A percentile compares a stretch with the other conserved stretches of the same genome.
These are phyloP conservation scores for Pythium dissimile DNA, from an alignment of 352 stramenopile species.

Conservation along the genomic window DNA sequence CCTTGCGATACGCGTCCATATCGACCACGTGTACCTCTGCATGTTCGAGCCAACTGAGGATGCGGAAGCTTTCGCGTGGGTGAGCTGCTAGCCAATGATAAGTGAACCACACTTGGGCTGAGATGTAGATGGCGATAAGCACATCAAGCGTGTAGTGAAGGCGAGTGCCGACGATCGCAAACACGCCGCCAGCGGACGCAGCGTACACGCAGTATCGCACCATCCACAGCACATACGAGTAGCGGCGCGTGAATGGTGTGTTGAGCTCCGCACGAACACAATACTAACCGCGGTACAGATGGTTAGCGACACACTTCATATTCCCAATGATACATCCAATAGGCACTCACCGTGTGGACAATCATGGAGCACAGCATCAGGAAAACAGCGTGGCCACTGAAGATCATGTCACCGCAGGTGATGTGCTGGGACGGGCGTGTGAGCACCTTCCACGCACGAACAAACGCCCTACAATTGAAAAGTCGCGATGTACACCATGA, in stretches of 20 bases:
- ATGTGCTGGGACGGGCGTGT: conserved; percentile 82
- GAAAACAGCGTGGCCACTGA: conserved; percentile 85
- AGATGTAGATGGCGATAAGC: conserved; percentile 86
- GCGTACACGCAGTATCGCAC: conserved; percentile 79
- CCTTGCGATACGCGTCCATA: conserved; percentile 73
- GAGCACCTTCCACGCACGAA: conserved; percentile 79
- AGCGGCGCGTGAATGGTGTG: conserved; percentile 80
- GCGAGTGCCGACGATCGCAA: conserved; percentile 81
- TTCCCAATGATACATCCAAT: background rate
- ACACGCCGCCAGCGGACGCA: conserved; percentile 56
- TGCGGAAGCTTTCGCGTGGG: conserved; percentile 48
- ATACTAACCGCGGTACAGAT: conserved; percentile 41
- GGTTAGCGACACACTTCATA: background rate
- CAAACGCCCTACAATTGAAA: conserved; percentile 46
- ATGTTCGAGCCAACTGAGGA: conserved; percentile 82
- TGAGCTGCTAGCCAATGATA: conserved; percentile 81
- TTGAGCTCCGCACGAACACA: conserved; percentile 77
- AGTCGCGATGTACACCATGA: background rate
- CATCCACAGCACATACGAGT: conserved; percentile 71
- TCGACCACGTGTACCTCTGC: conserved; percentile 80
- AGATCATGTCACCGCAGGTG: conserved; percentile 88
- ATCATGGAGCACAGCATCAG: conserved; percentile 82
- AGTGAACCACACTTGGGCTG: conserved; percentile 77
- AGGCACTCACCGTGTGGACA: conserved; percentile 55
- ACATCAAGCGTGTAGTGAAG: conserved; percentile 88